Evolutionary conservation across 2,329 filamentous ascomycete species (phyloP).

Genomic region (Aspergillus fijiensis): DNA sequence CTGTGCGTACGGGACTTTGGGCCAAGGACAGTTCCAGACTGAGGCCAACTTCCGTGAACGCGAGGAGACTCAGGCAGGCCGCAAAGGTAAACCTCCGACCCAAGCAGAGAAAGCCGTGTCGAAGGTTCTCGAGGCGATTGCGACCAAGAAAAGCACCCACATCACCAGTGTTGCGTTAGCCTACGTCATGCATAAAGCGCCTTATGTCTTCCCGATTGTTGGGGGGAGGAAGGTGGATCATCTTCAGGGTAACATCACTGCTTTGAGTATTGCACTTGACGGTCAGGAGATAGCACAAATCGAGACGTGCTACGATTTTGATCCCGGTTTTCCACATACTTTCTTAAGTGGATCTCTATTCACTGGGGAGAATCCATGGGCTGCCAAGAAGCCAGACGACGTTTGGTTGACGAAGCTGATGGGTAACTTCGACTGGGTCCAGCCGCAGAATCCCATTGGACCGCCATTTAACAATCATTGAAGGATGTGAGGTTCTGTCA

Average conservation of each 20-base stretch:
- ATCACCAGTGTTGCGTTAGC: slow-evolving; percentile 44
- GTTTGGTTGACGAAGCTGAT: too few species aligned
- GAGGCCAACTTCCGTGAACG: slow-evolving; percentile 7
- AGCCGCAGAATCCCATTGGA: too few species aligned
- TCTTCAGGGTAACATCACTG: slow-evolving; percentile 54
- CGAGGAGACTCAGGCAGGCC: slow-evolving; percentile 25
- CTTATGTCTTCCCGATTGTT: slow-evolving; percentile 55
- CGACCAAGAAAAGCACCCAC: neutral
- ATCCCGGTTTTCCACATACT: too few species aligned
- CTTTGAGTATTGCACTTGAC: slow-evolving; percentile 30
- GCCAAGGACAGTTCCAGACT: slow-evolving; percentile 42
- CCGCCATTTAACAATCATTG: too few species aligned
- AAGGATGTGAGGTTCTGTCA: too few species aligned
- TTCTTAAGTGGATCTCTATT: too few species aligned
- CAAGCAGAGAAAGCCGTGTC: slow-evolving; percentile 18
- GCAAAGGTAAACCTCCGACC: slow-evolving; percentile 18
- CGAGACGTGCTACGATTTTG: too few species aligned
- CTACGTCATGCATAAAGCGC: slow-evolving; percentile 50
- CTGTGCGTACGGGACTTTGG: slow-evolving; percentile 50
- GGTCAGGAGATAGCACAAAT: too few species aligned
- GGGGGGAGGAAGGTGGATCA: slow-evolving; percentile 54
- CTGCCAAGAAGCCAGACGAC: too few species aligned
- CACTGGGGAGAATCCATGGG: too few species aligned
- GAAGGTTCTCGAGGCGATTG: slow-evolving; percentile 11
- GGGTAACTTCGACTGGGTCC: too few species aligned